Percentiles rank a stretch among this genome's conserved stretches.
Evolutionary conservation across 2,329 filamentous ascomycete genomes (phyloP).

Genomic region (Cladosporium sp.): DNA sequence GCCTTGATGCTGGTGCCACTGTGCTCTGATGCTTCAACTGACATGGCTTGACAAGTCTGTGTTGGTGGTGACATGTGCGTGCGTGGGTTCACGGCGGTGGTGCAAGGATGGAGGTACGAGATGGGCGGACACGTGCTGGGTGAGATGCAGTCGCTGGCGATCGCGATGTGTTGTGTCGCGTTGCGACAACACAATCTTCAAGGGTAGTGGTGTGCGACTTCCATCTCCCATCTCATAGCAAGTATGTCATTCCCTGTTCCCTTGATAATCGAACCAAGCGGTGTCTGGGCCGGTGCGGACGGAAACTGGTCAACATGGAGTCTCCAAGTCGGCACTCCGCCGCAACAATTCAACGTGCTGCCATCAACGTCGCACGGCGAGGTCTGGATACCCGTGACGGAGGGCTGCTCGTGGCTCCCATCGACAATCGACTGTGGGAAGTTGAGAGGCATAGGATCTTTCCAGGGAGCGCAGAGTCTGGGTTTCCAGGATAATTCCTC

Average conservation of each 20-base stretch:
- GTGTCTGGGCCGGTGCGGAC: conserved; percentile 22
- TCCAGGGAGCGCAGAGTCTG: conserved; percentile 40
- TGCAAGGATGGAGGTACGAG: too few relatives aligned
- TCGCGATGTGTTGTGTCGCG: too few relatives aligned
- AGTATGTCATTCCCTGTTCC: conserved; percentile 7
- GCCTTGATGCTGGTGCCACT: too few relatives aligned
- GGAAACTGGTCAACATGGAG: conserved; percentile 20
- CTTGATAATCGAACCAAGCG: conserved; percentile 4
- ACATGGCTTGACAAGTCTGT: too few relatives aligned
- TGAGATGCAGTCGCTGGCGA: too few relatives aligned
- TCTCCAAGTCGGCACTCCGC: conserved; percentile 16
- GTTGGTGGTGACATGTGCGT: too few relatives aligned
- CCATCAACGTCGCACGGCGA: conserved; percentile 30
- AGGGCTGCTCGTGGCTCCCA: conserved; percentile 30
- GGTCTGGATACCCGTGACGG: conserved; percentile 31
- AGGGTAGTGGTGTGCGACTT: too few relatives aligned
- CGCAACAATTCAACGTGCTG: conserved; percentile 17
- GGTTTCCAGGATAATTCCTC: conserved; percentile 28
- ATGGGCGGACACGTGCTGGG: too few relatives aligned
- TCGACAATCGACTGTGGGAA: conserved; percentile 18
- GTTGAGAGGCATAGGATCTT: conserved; percentile 17
- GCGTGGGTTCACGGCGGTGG: too few relatives aligned
- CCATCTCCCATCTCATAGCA: too few relatives aligned
- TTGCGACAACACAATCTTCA: too few relatives aligned
- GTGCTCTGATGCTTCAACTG: too few relatives aligned